Conservation (phyloP, 2,329 filamentous ascomycete genomes). For the Corynespora cassiicola region DNA sequence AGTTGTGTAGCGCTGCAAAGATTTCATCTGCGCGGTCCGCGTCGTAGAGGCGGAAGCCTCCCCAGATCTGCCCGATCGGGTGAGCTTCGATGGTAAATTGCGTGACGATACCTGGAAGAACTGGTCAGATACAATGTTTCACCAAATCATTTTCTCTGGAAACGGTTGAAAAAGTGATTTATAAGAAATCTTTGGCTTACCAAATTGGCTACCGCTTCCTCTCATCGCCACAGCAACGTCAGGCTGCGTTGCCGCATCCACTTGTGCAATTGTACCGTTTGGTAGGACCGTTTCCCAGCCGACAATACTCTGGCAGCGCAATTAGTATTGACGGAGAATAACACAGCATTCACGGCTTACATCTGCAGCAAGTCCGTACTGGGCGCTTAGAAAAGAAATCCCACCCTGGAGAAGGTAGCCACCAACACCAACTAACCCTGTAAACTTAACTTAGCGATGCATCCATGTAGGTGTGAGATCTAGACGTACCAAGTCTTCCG, state of each 20-base stretch:
- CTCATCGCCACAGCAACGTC: conserved; percentile 43
- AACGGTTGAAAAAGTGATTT: too few relatives aligned
- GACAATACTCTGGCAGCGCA: conserved; percentile 28
- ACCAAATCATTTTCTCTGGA: too few relatives aligned
- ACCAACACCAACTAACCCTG: conserved; percentile 29
- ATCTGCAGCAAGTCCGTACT: conserved; percentile 34
- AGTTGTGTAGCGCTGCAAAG: conserved; percentile 43
- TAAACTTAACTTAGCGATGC: conserved; percentile 5
- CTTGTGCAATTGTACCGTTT: conserved; percentile 34
- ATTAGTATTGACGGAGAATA: conserved; percentile 10
- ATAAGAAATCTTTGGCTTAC: conserved; percentile 16
- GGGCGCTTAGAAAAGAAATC: conserved; percentile 29
- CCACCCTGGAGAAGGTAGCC: conserved; percentile 26
- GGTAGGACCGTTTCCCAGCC: conserved; percentile 41
- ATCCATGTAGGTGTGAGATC: not conserved
- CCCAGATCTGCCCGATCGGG: conserved; percentile 45
- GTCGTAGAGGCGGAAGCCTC: conserved; percentile 45
- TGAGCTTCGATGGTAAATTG: conserved; percentile 28
- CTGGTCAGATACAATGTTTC: not conserved
- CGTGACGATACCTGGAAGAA: conserved; percentile 28
- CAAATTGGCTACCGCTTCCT: conserved; percentile 31
- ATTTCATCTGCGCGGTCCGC: conserved; percentile 31
- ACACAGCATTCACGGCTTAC: conserved; percentile 8
- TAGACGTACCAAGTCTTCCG: conserved; percentile 25
- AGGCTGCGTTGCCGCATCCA: conserved; percentile 28